These are phyloP conservation scores for Isabelozyma rhagii DNA, from an alignment of 805 yeast species.

Conservation along the genomic window DNA sequence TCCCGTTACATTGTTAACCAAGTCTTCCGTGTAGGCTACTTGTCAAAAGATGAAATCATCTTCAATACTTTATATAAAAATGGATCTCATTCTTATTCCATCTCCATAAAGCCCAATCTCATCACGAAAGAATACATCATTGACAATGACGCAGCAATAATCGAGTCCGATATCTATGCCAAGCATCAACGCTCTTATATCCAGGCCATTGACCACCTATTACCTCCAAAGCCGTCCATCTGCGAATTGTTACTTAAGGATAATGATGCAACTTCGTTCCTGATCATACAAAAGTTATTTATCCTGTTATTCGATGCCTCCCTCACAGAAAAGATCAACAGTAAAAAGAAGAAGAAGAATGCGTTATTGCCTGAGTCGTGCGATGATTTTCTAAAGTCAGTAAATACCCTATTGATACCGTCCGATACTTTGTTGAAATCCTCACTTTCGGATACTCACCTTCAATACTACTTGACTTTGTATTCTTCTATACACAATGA, in stretches of 20 bases:
- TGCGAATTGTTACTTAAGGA: conserved; percentile 40
- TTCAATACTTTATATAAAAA: conserved; percentile 27
- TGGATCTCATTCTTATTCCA: conserved; percentile 15
- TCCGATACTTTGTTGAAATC: conserved; percentile 22
- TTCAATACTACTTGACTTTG: conserved; percentile 21
- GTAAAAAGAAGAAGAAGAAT: conserved; percentile 5
- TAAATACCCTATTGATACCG: conserved; percentile 32
- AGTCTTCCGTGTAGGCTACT: conserved; percentile 27
- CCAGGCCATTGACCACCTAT: conserved; percentile 54
- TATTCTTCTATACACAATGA: conserved; percentile 12
- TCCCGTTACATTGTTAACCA: conserved; percentile 33
- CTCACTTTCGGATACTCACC: conserved; percentile 24
- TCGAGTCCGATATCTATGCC: conserved; percentile 58
- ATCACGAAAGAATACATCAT: conserved; percentile 29
- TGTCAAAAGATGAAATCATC: conserved; percentile 20
- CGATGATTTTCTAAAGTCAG: conserved; percentile 20
- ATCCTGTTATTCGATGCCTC: conserved; percentile 18
- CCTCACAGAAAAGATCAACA: conserved; percentile 1
- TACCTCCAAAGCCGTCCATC: conserved; percentile 33
- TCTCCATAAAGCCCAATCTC: conserved; percentile 21
- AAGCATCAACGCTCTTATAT: conserved; percentile 62
- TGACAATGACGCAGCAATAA: conserved; percentile 46
- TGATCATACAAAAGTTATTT: conserved; percentile 25
- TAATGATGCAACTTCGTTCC: conserved; percentile 10
- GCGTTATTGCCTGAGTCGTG: conserved; percentile 19